Conservation (phyloP, 2,329 filamentous ascomycete genomes). For the Emydomyces testavorans region DNA sequence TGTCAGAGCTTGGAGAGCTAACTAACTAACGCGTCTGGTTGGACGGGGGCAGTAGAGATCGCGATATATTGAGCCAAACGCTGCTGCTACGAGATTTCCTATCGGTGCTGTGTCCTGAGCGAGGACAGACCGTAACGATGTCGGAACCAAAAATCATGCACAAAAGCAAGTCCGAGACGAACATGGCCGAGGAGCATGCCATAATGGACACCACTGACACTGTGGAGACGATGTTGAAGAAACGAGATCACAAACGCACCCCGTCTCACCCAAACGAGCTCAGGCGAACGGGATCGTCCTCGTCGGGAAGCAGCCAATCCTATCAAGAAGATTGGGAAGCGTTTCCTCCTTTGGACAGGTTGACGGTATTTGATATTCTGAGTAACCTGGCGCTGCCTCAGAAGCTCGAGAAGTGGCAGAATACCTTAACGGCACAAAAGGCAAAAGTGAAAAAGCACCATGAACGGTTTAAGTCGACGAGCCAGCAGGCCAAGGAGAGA, state of each 20-base stretch:
- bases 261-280: slow-evolving; percentile 40
- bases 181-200: slow-evolving; percentile 15
- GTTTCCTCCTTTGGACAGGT: slow-evolving; percentile 75
- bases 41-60: too few species aligned
- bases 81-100: neutral
- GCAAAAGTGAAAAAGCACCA: slow-evolving; percentile 74
- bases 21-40: neutral
- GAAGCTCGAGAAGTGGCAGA: slow-evolving; percentile 81
- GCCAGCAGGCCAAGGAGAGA: slow-evolving; percentile 68
- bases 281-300: slow-evolving; percentile 66
- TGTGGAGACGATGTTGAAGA: slow-evolving; percentile 2
- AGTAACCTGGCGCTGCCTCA: slow-evolving; percentile 86
- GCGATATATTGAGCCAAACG: too few species aligned
- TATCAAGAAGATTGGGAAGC: slow-evolving; percentile 81
- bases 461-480: slow-evolving; percentile 64
- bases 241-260: neutral
- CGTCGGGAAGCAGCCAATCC: slow-evolving; percentile 59
- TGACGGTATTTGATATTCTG: slow-evolving; percentile 84
- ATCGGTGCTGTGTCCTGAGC: neutral
- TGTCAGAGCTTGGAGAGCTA: neutral
- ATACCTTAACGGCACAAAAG: slow-evolving; percentile 67
- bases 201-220: slow-evolving; percentile 3
- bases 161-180: slow-evolving; percentile 21
- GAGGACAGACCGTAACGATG: slow-evolving; percentile 21
- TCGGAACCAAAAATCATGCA: slow-evolving; percentile 19